Base-by-base conservation (phyloP, 768 basidiomycete species). In the Trametes cingulata region DNA sequence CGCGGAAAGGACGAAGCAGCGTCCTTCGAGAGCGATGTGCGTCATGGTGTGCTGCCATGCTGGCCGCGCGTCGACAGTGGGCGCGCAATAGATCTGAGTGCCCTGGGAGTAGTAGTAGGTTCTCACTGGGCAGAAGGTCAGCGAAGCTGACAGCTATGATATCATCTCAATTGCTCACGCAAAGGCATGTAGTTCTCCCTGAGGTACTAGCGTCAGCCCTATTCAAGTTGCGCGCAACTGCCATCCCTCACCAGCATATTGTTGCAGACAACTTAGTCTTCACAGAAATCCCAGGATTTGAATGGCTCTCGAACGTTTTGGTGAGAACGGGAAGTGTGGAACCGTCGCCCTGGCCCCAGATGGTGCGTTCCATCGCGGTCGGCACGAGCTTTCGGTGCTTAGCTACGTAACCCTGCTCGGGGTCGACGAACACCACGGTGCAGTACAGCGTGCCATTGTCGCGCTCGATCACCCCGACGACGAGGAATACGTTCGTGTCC, bases 131-230 rank as follows among this genome's bases (percentile, higher is more conserved):
- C 46, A 27, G 37, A 14, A n/a, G 15, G 35, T 53, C 37, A 42
- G 45, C 39, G 24, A 43, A 47, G 29, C 10, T 33, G 29, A 33
- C 10, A 33, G 6, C 10, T 24, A 3, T 14, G 25, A 47, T 25
- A 3, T 39, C 2, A 25, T 25, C 37, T 15, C 8, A 42, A 36
- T 8, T 17, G 73, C 82, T 47, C 58, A 85, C 83, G 67, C 56
- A 86, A 67, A 19, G 86, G 86, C 85, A 87, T 86, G 61, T 85
- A 86, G 66, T 87, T 87, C 61, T 88, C 87, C 86, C 86, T 87
- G 52, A 40, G 52, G n/a, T 51, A 52, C 51, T 12, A 33, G 29
- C 7, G 27, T 50, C 15, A 54, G 40, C 3, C 12, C 10, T 20
- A 6, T 41, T 19, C 39, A 12, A 8, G 20, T 1, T 20, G 8